Conservation (phyloP, 2,329 filamentous ascomycete genomes). For the Diaporthe sp. region DNA sequence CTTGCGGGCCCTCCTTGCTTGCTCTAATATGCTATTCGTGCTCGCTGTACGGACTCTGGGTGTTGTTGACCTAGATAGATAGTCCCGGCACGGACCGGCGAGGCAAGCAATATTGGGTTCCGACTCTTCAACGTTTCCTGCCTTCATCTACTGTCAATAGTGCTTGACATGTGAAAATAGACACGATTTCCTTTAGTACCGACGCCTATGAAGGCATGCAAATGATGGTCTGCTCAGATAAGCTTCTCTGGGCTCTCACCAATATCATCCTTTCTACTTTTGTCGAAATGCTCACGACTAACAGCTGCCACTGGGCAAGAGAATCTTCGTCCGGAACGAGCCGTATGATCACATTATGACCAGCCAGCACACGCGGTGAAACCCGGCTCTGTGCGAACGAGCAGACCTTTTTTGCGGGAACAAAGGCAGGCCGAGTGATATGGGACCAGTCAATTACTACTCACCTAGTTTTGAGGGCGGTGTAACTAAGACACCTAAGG, state of each 20-base stretch:
- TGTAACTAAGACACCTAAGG: not conserved
- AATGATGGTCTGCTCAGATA: not conserved
- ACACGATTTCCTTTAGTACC: not conserved
- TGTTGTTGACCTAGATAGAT: constrained; percentile 20
- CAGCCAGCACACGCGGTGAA: not conserved
- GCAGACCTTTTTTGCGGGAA: not conserved
- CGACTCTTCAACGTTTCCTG: constrained; percentile 15
- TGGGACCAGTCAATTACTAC: not conserved
- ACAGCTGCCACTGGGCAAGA: not conserved
- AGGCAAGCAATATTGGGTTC: constrained; percentile 23
- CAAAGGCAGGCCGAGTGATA: not conserved
- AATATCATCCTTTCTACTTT: too few species aligned
- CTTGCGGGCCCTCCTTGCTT: constrained; percentile 5
- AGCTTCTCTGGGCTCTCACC: not conserved
- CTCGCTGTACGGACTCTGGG: constrained; percentile 16
- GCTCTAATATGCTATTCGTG: constrained; percentile 24
- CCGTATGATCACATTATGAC: not conserved
- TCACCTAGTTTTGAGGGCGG: not conserved
- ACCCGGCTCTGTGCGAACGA: not conserved
- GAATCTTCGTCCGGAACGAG: too few species aligned
- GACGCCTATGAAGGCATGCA: not conserved
- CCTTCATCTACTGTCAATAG: constrained; percentile 11
- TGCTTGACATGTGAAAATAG: constrained; percentile 26
- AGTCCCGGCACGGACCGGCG: constrained; percentile 18
- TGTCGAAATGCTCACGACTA: not conserved